phyloP scores from a whole-genome alignment of 2,329 filamentous ascomycete species.

The Karstenula rhodostoma region DNA sequence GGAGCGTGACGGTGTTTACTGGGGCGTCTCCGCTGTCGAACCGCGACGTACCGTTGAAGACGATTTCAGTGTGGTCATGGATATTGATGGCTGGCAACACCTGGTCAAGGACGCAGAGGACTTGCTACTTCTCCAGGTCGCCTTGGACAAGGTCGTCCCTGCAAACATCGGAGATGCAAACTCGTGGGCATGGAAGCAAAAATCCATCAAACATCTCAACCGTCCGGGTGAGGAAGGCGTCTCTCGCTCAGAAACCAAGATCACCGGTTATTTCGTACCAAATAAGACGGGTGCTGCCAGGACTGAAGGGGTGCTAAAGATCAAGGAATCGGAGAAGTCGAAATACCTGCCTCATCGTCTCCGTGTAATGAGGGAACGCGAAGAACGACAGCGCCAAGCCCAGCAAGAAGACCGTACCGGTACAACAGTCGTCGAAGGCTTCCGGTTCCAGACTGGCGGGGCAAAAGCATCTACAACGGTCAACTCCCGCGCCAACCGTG shows the following conservation, averaged over 20 bases:
- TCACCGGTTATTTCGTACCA: slow-evolving; percentile 79
- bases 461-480: slow-evolving; percentile 86
- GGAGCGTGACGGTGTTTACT: slow-evolving; percentile 62
- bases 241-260: slow-evolving; percentile 61
- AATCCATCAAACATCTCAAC: slow-evolving; percentile 75
- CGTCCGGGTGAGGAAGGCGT: slow-evolving; percentile 63
- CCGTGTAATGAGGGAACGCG: slow-evolving; percentile 89
- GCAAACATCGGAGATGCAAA: slow-evolving; percentile 65
- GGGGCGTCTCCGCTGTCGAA: slow-evolving; percentile 66
- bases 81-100: slow-evolving; percentile 75
- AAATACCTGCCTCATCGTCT: slow-evolving; percentile 98
- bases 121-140: slow-evolving; percentile 63
- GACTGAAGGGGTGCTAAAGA: slow-evolving; percentile 94
- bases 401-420: slow-evolving; percentile 63
- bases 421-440: slow-evolving; percentile 44
- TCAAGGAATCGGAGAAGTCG: slow-evolving; percentile 95
- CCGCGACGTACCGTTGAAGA: slow-evolving; percentile 72
- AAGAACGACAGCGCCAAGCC: slow-evolving; percentile 84
- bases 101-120: slow-evolving; percentile 75
- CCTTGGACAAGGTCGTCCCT: slow-evolving; percentile 56
- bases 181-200: slow-evolving; percentile 75
- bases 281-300: slow-evolving; percentile 86
- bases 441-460: slow-evolving; percentile 70
- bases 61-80: slow-evolving; percentile 68
- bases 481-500: slow-evolving; percentile 90